phyloP scores from a whole-genome alignment of 2,329 filamentous ascomycete species.

The Metarhizium humberi region DNA sequence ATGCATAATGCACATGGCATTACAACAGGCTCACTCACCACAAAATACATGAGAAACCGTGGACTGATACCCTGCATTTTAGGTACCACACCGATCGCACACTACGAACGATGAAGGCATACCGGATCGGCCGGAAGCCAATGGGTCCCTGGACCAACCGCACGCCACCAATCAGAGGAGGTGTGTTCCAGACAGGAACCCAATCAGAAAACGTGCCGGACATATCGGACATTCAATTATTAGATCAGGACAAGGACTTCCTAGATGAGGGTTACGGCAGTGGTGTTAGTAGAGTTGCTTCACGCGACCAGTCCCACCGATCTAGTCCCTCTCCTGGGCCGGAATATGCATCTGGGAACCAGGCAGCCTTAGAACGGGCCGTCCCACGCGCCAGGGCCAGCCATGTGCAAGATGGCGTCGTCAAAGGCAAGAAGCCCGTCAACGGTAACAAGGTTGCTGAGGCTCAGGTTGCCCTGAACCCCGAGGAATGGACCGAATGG shows the following conservation, averaged over 20 bases:
- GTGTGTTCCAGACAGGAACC: slow-evolving; percentile 17
- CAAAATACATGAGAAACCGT: not conserved
- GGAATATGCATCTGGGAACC: not conserved
- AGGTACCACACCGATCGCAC: slow-evolving; percentile 49
- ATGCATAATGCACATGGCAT: not conserved
- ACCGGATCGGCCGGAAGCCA: slow-evolving; percentile 48
- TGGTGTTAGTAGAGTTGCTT: slow-evolving; percentile 1
- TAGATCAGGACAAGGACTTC: slow-evolving; percentile 7
- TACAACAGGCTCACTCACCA: not conserved
- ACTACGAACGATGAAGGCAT: slow-evolving; percentile 47
- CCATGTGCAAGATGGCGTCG: not conserved
- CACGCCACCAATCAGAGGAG: slow-evolving; percentile 49
- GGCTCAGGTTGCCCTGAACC: slow-evolving; percentile 5
- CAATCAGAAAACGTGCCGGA: slow-evolving; percentile 7
- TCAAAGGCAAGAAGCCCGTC: not conserved
- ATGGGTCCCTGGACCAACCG: slow-evolving; percentile 46
- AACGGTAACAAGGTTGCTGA: not conserved
- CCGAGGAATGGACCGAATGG: slow-evolving; percentile 24
- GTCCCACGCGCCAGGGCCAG: slow-evolving; percentile 1
- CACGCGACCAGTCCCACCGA: slow-evolving; percentile 1
- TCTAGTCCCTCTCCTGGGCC: slow-evolving; percentile 5
- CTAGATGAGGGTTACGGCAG: slow-evolving; percentile 8
- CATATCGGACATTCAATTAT: slow-evolving; percentile 6
- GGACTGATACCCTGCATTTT: slow-evolving; percentile 11
- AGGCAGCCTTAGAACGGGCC: not conserved